Evolutionary conservation across 1,139 yeast species (phyloP).

Genomic region (Wickerhamomyces sp.): DNA sequence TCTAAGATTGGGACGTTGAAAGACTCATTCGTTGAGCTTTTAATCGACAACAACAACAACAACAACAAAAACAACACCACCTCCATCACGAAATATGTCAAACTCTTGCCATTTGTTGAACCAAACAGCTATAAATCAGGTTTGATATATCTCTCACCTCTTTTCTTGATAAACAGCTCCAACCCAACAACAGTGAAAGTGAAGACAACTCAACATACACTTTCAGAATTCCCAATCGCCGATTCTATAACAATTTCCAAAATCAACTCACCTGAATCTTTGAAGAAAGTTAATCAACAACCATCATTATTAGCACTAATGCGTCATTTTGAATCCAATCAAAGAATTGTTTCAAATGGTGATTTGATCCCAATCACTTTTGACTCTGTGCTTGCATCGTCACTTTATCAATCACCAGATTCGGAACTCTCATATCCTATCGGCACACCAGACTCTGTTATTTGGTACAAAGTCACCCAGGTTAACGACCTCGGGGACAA

Average conservation of each 20-base stretch:
- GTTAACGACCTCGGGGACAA: conserved; percentile 23
- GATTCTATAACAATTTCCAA: conserved; percentile 48
- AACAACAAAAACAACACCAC: no score
- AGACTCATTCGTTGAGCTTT: conserved; percentile 56
- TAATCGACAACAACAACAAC: conserved; percentile 21
- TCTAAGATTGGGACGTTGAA: conserved; percentile 56
- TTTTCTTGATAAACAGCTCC: conserved; percentile 49
- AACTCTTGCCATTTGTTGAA: conserved; percentile 57
- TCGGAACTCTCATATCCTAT: conserved; percentile 35
- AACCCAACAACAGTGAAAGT: conserved; percentile 31
- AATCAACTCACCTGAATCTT: conserved; percentile 64
- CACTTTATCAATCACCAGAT: conserved; percentile 34
- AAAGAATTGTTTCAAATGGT: conserved; percentile 53
- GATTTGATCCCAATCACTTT: conserved; percentile 76
- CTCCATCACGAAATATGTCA: no score
- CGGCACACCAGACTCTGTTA: conserved; percentile 68
- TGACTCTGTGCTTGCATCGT: conserved; percentile 63
- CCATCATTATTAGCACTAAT: conserved; percentile 60
- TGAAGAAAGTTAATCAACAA: conserved; percentile 63
- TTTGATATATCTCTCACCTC: conserved; percentile 56
- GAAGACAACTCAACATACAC: conserved; percentile 10
- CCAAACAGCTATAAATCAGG: conserved; percentile 45
- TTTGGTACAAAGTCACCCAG: conserved; percentile 69
- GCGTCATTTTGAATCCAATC: conserved; percentile 49
- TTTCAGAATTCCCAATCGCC: conserved; percentile 17